These are phyloP conservation scores for Pseudozyma pruni DNA, from an alignment of 1,284 basidiomycete genomes.

Conservation along the genomic window DNA sequence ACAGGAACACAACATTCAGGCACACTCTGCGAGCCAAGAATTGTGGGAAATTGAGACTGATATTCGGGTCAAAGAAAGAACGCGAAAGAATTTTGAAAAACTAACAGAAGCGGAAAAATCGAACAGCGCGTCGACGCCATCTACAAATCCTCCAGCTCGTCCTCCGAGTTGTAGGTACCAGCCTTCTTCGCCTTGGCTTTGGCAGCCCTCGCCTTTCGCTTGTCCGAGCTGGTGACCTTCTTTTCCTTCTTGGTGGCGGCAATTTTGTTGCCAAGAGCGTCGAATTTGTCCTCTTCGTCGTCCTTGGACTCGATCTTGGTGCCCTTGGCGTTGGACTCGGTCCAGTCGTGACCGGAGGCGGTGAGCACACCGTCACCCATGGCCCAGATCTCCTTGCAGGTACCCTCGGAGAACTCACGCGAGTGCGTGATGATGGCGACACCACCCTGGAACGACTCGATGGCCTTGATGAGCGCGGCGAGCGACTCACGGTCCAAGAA, in stretches of 20 bases:
- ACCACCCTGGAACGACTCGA: conserved; percentile 67
- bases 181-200: conserved; percentile 50
- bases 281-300: conserved; percentile 58
- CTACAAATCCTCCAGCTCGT: conserved; percentile 56
- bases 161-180: conserved; percentile 53
- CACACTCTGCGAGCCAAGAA: too few species aligned
- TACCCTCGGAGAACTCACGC: conserved; percentile 64
- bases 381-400: conserved; percentile 66
- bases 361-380: conserved; percentile 62
- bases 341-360: conserved; percentile 77
- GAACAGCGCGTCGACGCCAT: too few species aligned
- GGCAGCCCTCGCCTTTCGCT: conserved; percentile 35
- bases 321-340: conserved; percentile 81
- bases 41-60: too few species aligned
- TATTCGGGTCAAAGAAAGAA: too few species aligned
- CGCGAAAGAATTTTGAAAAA: too few species aligned
- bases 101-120: too few species aligned
- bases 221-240: conserved; percentile 52
- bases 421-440: conserved; percentile 67
- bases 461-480: conserved; percentile 66
- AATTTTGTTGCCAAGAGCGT: conserved; percentile 64
- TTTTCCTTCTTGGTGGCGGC: conserved; percentile 53
- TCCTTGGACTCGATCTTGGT: conserved; percentile 62
- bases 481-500: conserved; percentile 69
- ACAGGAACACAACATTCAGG: too few species aligned